These are phyloP conservation scores for Onygenales sp. DNA, from an alignment of 2,329 filamentous ascomycete genomes.

Conservation along the genomic window DNA sequence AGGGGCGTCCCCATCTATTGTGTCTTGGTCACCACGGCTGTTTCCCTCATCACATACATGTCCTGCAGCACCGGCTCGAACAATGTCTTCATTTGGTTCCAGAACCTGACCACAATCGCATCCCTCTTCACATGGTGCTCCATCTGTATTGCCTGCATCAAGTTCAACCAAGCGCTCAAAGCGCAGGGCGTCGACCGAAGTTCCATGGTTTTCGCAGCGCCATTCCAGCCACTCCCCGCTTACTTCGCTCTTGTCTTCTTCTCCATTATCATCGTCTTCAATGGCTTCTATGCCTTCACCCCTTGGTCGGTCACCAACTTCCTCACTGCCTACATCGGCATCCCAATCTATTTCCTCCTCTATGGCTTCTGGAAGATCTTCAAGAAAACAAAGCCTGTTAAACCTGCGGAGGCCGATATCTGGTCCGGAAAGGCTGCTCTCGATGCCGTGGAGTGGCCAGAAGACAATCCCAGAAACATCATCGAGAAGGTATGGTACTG, in stretches of 20 bases:
- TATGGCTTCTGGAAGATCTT: slow-evolving; percentile 20
- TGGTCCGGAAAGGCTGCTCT: slow-evolving; percentile 18
- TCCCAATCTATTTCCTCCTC: slow-evolving; percentile 32
- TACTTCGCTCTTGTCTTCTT: slow-evolving; percentile 50
- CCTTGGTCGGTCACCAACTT: slow-evolving; percentile 32
- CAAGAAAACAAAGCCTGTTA: slow-evolving; percentile 14
- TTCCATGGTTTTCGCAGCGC: slow-evolving; percentile 33
- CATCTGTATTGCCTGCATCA: slow-evolving; percentile 39
- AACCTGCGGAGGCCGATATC: slow-evolving; percentile 14
- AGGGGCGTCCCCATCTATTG: slow-evolving; percentile 38
- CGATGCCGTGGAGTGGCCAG: slow-evolving; percentile 16
- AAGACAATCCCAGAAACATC: slow-evolving; percentile 11
- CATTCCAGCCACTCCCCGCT: slow-evolving; percentile 48
- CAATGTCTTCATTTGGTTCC: slow-evolving; percentile 38
- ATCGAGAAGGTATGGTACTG: slow-evolving; percentile 16
- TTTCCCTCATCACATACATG: slow-evolving; percentile 39
- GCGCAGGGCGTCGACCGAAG: slow-evolving; percentile 28
- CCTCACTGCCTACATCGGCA: slow-evolving; percentile 38
- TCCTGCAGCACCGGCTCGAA: slow-evolving; percentile 28
- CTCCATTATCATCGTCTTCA: slow-evolving; percentile 56
- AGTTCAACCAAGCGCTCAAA: slow-evolving; percentile 34
- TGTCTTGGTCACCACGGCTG: slow-evolving; percentile 28
- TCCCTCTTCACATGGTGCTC: slow-evolving; percentile 39
- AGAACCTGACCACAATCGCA: slow-evolving; percentile 34
- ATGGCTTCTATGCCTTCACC: slow-evolving; percentile 40